Percentiles rank a stretch among this genome's conserved stretches.
phyloP scores from a whole-genome alignment of 2,329 filamentous ascomycete genomes.

The Celoporthe dispersa region DNA sequence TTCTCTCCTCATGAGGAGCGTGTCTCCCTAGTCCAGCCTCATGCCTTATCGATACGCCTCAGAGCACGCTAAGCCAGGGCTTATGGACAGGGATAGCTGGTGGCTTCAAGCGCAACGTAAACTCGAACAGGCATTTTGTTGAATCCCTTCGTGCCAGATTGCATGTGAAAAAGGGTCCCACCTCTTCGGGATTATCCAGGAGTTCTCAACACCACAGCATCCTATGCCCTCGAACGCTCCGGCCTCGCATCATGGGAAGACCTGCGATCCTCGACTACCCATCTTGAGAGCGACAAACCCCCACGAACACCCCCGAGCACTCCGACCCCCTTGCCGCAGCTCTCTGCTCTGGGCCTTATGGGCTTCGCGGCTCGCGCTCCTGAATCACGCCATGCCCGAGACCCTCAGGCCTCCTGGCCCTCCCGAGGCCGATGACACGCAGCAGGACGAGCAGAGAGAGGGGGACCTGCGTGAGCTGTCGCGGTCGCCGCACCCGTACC shows the following conservation, averaged over 20 bases:
- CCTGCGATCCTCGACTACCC: background rate
- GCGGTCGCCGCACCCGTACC: slow-evolving; percentile 71
- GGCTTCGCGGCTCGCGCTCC: slow-evolving; percentile 31
- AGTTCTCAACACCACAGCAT: slow-evolving; percentile 11
- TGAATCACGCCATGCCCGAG: slow-evolving; percentile 52
- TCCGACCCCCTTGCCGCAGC: slow-evolving; percentile 5
- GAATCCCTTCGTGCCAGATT: slow-evolving; percentile 22
- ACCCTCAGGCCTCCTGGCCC: slow-evolving; percentile 44
- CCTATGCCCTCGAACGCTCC: background rate
- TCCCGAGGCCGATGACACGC: slow-evolving; percentile 33
- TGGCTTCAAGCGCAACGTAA: slow-evolving; percentile 10
- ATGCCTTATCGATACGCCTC: slow-evolving; percentile 16
- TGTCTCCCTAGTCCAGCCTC: background rate
- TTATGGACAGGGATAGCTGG: slow-evolving; percentile 18
- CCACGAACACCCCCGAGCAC: no score
- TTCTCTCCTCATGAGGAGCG: background rate
- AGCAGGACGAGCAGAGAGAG: slow-evolving; percentile 39
- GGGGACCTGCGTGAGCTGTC: slow-evolving; percentile 53
- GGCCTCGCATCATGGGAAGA: slow-evolving; percentile 6
- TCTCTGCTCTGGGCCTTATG: slow-evolving; percentile 9
- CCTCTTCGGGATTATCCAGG: slow-evolving; percentile 11
- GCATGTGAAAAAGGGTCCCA: slow-evolving; percentile 28
- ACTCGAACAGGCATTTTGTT: background rate
- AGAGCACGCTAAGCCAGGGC: slow-evolving; percentile 2
- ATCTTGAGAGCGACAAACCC: background rate